Conservation (phyloP, 2,329 filamentous ascomycete genomes). For the Sclerotinia glacialis region DNA sequence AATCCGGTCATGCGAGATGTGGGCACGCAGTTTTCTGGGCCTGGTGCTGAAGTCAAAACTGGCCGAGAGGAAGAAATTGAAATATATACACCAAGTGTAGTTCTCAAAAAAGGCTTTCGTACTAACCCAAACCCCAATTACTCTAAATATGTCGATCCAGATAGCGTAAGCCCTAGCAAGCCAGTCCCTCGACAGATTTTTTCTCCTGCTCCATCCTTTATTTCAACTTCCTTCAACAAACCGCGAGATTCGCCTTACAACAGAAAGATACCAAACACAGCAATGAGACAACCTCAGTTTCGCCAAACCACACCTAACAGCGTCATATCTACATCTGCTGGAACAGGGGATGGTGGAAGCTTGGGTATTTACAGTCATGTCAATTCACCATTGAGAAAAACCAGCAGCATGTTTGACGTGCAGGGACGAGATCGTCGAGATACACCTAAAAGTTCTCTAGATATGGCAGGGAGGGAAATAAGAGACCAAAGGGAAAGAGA, state of each 20-base stretch:
- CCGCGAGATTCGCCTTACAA: slow-evolving; percentile 42
- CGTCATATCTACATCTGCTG: slow-evolving; percentile 30
- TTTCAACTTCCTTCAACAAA: slow-evolving; percentile 26
- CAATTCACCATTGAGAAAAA: slow-evolving; percentile 80
- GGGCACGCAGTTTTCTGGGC: slow-evolving; percentile 67
- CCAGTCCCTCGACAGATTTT: slow-evolving; percentile 37
- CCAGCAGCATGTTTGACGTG: slow-evolving; percentile 60
- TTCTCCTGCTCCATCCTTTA: slow-evolving; percentile 43
- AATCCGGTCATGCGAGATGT: slow-evolving; percentile 76
- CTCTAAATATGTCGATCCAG: slow-evolving; percentile 66
- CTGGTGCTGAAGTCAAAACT: slow-evolving; percentile 30
- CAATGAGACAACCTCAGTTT: slow-evolving; percentile 55
- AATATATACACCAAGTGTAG: slow-evolving; percentile 57
- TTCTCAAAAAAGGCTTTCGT: slow-evolving; percentile 72
- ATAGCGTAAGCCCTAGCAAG: slow-evolving; percentile 43
- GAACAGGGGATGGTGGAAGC: slow-evolving; percentile 65
- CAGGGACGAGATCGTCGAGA: slow-evolving; percentile 43
- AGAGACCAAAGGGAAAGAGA: slow-evolving; percentile 36
- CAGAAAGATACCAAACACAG: slow-evolving; percentile 41
- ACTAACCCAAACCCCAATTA: slow-evolving; percentile 84
- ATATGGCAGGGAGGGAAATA: slow-evolving; percentile 51
- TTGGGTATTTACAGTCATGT: slow-evolving; percentile 77
- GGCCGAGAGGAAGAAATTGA: slow-evolving; percentile 49
- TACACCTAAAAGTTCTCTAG: slow-evolving; percentile 58
- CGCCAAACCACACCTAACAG: slow-evolving; percentile 43